Conservation (phyloP, 257 asterid species). For the Gentiana macrophylla region DNA sequence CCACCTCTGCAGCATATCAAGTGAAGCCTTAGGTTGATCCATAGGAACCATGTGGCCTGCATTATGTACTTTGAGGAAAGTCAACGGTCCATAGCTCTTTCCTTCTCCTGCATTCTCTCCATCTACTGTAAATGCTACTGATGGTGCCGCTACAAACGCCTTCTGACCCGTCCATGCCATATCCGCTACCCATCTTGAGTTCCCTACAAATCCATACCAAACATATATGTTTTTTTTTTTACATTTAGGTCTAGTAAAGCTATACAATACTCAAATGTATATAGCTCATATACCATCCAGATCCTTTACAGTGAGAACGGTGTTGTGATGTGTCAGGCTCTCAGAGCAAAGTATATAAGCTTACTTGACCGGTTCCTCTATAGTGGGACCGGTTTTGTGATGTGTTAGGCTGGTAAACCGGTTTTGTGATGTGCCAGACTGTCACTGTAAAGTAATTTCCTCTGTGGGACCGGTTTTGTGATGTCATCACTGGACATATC, state of each 20-base stretch:
- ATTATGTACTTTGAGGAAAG: constrained; percentile 49
- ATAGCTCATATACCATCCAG: no score
- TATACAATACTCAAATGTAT: not conserved
- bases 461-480: no score
- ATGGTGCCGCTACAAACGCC: constrained; percentile 24
- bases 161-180: constrained; percentile 55
- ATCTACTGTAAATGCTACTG: constrained; percentile 35
- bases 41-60: constrained; percentile 83
- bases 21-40: constrained; percentile 69
- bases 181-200: constrained; percentile 63
- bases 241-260: not conserved
- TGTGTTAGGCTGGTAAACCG: no score
- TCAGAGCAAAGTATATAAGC: no score
- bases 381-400: no score
- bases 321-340: no score
- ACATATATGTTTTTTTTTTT: constrained; percentile 1
- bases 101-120: constrained; percentile 33
- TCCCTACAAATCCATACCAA: constrained; percentile 26
- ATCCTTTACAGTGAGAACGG: no score
- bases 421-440: no score
- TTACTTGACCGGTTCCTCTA: no score
- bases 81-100: constrained; percentile 47
- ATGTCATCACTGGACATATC: no score
- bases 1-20: constrained; percentile 63
- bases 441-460: no score